phyloP scores from a whole-genome alignment of 306 rosid species.

The Casuarina cunninghamiana region DNA sequence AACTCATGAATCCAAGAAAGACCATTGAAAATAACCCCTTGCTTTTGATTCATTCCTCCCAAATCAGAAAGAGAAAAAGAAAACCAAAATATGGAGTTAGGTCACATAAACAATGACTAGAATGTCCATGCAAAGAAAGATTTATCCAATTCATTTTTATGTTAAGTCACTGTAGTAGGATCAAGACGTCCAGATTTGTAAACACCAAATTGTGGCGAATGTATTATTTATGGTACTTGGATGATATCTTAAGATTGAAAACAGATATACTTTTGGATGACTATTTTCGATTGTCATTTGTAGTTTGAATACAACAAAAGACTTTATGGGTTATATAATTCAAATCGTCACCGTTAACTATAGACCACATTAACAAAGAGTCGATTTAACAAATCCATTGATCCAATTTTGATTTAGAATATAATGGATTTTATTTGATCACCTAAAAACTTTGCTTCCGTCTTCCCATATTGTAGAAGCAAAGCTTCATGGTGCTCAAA shows the following conservation, averaged over 20 bases:
- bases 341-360: no score
- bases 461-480: no score
- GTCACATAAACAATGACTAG: neutral
- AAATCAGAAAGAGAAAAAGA: neutral
- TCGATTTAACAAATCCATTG: no score
- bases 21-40: slow-evolving; percentile 49
- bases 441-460: no score
- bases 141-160: neutral
- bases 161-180: neutral
- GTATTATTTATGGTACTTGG: neutral
- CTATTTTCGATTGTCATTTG: no score
- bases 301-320: no score
- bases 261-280: slow-evolving; percentile 25
- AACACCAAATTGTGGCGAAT: neutral
- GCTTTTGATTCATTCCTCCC: slow-evolving; percentile 42
- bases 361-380: no score
- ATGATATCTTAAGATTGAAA: neutral
- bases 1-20: slow-evolving; percentile 45
- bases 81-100: neutral
- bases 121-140: neutral
- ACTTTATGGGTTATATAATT: no score
- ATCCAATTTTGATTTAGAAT: no score
- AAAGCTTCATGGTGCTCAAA: no score
- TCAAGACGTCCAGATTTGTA: neutral
- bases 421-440: no score